Evolutionary conservation across 1,139 yeast genomes (phyloP), one percentile per base, ranked within the genome.

Genomic region (Lodderomyces theae): DNA sequence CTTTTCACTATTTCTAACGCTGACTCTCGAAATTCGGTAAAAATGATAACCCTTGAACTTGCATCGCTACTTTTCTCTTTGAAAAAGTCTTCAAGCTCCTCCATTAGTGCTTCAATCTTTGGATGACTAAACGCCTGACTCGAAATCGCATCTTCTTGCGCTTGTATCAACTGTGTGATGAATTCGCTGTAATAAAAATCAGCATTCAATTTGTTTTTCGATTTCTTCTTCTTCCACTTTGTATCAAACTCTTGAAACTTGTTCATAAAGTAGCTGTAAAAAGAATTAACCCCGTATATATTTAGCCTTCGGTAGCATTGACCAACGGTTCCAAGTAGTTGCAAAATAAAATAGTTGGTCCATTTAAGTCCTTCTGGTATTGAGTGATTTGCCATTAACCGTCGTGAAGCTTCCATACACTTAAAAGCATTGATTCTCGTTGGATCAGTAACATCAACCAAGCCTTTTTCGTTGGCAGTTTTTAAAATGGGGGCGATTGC

Each of bases 11-110:
- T 84, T 48, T 89, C 97, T 28, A 87, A 66, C 0, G 97, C 97
- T 4, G 96, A 84, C 47, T 86, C 95, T 54, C 99, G 74, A 47
- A 79, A 77, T 55, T 89, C 96, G 0, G 96, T 86, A 57, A 92
- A 92, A 0, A 92, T 74, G 38, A 92, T 92, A 1, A 84, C 95
- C 48, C 87, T 76, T 1, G 96, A 86, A 38, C 74, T 72, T 9
- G 33, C 16, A 5, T 57, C 54, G 39, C 35, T 55, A 15, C 58
- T 56, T 9, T 62, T 56, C 19, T 40, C 40, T 4, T 61, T 54
- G 43, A 84, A 81, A 54, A 87, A 89, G 2, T 60, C 61, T 1
- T 61, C 55, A 33, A 89, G 58, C 50, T 85, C 86, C 9, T 75
- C 75, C 33, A 80, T 66, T 38, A 87, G 56, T 34, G 75, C 71